A percentile compares a stretch with the other conserved stretches of the same genome.
These are phyloP conservation scores for Groenewaldozyma sp. DNA, from an alignment of 1,139 yeast genomes.

Conservation along the genomic window DNA sequence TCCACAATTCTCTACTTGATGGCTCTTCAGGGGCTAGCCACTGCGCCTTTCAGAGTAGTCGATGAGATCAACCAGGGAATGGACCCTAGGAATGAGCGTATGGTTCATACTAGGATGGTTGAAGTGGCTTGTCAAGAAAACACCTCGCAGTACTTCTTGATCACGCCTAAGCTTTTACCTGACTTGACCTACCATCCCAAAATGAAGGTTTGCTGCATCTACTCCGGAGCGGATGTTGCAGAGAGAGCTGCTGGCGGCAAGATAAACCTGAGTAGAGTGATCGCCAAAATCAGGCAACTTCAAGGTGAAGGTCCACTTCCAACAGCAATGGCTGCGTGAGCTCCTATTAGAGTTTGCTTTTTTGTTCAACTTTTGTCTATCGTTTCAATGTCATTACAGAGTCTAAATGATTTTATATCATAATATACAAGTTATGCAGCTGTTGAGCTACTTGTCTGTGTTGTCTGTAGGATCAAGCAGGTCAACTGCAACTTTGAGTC, in stretches of 20 bases:
- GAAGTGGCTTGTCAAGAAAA: slow-evolving; percentile 62
- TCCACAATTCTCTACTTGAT: slow-evolving; percentile 86
- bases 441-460: no score
- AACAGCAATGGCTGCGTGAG: neutral
- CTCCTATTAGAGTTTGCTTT: neutral
- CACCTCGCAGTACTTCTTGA: slow-evolving; percentile 72
- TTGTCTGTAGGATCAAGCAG: no score
- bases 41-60: slow-evolving; percentile 88
- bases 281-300: neutral
- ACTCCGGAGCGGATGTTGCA: slow-evolving; percentile 43
- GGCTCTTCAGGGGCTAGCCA: slow-evolving; percentile 83
- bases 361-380: neutral
- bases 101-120: slow-evolving; percentile 81
- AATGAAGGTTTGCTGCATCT: slow-evolving; percentile 84
- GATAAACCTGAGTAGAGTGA: neutral
- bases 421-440: no score
- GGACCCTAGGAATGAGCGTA: slow-evolving; percentile 89
- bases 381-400: no score
- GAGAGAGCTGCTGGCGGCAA: slow-evolving; percentile 6
- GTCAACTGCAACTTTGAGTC: no score
- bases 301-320: no score
- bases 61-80: slow-evolving; percentile 99
- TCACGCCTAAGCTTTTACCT: slow-evolving; percentile 84
- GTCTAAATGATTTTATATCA: no score
- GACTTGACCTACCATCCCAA: slow-evolving; percentile 68